Base-by-base conservation (phyloP, 768 basidiomycete species). In the Suillus subalutaceus region DNA sequence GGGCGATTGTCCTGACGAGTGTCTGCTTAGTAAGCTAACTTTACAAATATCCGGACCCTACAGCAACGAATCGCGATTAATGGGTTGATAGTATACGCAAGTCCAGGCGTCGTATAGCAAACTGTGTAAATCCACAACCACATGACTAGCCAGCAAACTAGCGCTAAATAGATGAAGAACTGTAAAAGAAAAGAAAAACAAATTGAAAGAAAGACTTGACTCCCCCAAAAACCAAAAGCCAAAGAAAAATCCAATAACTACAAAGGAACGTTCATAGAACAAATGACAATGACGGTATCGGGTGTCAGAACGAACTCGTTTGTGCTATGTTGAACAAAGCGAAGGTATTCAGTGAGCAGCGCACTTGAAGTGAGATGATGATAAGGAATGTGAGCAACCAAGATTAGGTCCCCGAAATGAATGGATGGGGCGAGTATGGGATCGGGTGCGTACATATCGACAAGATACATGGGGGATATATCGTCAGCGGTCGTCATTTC, bases 391-490 rank as follows among this genome's bases (percentile, higher is more conserved):
- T 37, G 23, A 26, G 58, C 23, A 55, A 59, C 58, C 38, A 59
- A 59, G 16, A 58, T 23, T 58, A 38, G 57, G n/a, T 23, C n/a
- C 38, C n/a, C 57, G 38, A 58, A 38, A 58, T 37, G 57, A 58
- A 37, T 38, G 38, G n/a, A 58, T 38, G 57, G 35, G 57, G 38
- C 23, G 23, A 9, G n/a, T 23, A 23, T 23, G 20, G 35, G 20
- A 37, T 57, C 20, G 55, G 55, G 20, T 20, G 55, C 38, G 9
- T 59, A 59, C 58, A 59, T 59, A 59, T 59, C 58, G 55, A 35
- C 40, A 41, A 16, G 58, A 15, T 59, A 59, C 58, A 59, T 40
- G 58, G 58, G 58, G 40, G 40, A 59, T 59, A 59, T 40, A 59
- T 59, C 58, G 2, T 59, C 58, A 40, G 38, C 38, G 9, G 58